Conservation (phyloP, 768 basidiomycete genomes). For the Xerocomus spinulosus region DNA sequence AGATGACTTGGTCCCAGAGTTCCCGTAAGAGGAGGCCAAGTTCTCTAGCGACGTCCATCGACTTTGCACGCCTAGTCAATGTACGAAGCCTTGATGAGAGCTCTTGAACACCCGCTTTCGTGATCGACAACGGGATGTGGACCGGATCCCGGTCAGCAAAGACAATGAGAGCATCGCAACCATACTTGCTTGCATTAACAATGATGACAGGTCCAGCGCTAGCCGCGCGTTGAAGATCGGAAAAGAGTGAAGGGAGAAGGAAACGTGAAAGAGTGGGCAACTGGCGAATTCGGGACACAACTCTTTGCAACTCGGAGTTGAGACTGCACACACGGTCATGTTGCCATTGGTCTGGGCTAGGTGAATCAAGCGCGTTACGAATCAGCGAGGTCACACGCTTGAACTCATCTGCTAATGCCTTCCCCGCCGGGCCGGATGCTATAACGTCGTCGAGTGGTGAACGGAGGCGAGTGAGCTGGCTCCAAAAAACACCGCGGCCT, state of each 20-base stretch:
- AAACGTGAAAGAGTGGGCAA: not conserved
- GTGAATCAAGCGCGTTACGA: not conserved
- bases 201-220: too few relatives aligned
- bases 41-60: not conserved
- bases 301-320: not conserved
- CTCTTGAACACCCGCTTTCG: not conserved
- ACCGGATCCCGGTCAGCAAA: too few relatives aligned
- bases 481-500: not conserved
- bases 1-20: not conserved
- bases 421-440: not conserved
- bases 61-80: not conserved
- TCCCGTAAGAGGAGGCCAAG: not conserved
- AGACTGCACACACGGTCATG: not conserved
- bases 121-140: not conserved
- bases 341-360: not conserved
- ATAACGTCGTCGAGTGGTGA: not conserved
- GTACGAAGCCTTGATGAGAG: not conserved
- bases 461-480: not conserved
- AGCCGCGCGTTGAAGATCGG: too few relatives aligned
- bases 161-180: too few relatives aligned
- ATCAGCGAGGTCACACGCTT: not conserved
- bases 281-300: not conserved
- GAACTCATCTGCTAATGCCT: not conserved
- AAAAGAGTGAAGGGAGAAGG: not conserved
- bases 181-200: too few relatives aligned